These are phyloP conservation scores for Mortierella sp. DNA, from an alignment of 371 early-diverging fungal genomes.

Conservation along the genomic window DNA sequence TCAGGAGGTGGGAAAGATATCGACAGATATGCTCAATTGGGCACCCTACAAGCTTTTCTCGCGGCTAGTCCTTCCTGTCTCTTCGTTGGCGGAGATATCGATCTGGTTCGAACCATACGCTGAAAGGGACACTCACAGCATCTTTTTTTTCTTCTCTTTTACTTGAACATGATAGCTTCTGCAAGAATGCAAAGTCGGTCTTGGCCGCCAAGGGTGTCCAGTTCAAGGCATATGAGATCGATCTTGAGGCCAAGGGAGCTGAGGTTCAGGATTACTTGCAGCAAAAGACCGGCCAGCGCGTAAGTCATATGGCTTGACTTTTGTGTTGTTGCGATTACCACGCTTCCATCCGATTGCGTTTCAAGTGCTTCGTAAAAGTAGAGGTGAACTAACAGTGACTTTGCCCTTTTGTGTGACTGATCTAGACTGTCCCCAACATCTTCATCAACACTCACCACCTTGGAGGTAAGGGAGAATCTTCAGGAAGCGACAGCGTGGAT, in stretches of 20 bases:
- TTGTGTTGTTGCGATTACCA: background rate
- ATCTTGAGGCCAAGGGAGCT: slow-evolving; percentile 64
- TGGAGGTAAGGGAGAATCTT: slow-evolving; percentile 64
- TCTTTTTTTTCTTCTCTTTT: background rate
- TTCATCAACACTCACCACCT: slow-evolving; percentile 77
- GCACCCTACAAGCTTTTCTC: background rate
- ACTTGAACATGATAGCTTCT: slow-evolving; percentile 15
- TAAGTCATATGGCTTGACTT: background rate
- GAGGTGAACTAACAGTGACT: background rate
- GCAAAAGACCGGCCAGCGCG: slow-evolving; percentile 73
- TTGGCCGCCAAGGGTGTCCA: slow-evolving; percentile 26
- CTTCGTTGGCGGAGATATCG: background rate
- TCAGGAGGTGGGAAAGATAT: background rate
- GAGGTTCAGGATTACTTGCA: slow-evolving; percentile 73
- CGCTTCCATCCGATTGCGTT: background rate
- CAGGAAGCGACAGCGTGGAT: background rate
- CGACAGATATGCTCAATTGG: background rate
- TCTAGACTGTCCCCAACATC: slow-evolving; percentile 81
- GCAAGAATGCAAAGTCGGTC: slow-evolving; percentile 39
- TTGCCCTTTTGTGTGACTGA: background rate
- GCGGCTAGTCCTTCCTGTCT: background rate
- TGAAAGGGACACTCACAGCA: background rate
- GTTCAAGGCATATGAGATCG: slow-evolving; percentile 43
- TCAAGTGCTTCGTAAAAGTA: background rate
- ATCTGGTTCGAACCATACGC: too few species aligned